These are phyloP conservation scores for Phalaenopsis equestris DNA, from an alignment of 106 monocot species.

Conservation along the genomic window DNA sequence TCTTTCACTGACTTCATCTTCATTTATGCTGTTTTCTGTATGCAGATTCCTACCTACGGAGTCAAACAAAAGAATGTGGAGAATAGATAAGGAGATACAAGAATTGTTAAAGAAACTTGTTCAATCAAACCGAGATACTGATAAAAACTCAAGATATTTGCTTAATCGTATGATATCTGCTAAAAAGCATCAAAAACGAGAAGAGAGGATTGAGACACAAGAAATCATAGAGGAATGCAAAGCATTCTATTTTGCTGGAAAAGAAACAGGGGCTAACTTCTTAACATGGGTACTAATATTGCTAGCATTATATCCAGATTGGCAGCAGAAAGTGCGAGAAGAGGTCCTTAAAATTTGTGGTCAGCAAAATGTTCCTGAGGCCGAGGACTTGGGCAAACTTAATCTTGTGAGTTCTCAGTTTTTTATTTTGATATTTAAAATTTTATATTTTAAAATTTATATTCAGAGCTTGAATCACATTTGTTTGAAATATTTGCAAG, in stretches of 20 bases:
- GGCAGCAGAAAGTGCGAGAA: constrained; percentile 1
- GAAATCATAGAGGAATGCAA: constrained; percentile 10
- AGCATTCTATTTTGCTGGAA: constrained; percentile 5
- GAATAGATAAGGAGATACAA: too few species aligned
- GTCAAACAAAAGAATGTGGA: too few species aligned
- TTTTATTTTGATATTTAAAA: neutral
- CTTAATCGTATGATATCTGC: constrained; percentile 8
- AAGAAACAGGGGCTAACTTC: constrained; percentile 7
- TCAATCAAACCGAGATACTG: neutral
- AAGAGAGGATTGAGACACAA: neutral
- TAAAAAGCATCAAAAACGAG: too few species aligned
- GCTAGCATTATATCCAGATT: neutral
- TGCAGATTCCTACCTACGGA: too few species aligned
- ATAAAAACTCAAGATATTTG: neutral
- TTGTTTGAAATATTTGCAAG: neutral
- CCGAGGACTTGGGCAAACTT: neutral
- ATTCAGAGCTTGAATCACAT: neutral
- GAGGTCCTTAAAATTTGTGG: neutral
- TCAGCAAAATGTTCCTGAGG: neutral
- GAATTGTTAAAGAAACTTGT: too few species aligned
- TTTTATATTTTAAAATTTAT: neutral
- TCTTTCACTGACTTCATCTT: too few species aligned
- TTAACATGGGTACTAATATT: constrained; percentile 6
- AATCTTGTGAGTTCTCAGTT: neutral
- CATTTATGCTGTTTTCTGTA: too few species aligned